Base-by-base conservation (phyloP, 2,329 filamentous ascomycete species). In the Coniochaeta sp. region DNA sequence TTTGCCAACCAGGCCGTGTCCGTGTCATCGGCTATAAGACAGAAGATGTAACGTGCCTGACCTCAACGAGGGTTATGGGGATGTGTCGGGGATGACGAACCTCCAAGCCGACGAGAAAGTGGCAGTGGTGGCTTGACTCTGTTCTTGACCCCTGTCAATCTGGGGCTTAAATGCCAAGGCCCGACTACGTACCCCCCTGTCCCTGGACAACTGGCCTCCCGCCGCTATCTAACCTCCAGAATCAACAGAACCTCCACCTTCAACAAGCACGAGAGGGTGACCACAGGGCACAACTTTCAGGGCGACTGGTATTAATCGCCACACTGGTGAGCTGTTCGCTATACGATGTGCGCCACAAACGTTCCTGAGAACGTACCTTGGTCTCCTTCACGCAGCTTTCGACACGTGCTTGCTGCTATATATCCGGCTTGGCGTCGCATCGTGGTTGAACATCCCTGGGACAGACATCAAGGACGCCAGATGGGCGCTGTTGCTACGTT, bases 151-250 rank as follows among this genome's bases (percentile, higher is more conserved):
- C 57, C 55, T 62, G 57, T 24, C 62, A 60, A 34, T 54, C 62
- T 57, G 32, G 56, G 62, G 61, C 50, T 62, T 63, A 61, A 57
- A 55, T 47, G 19, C 55, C 61, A 52, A 30, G 44, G 22, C 30
- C 57, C 57, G 60, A 58, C 56, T 61, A 34, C 55, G 26, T n/a
- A 44, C 54, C 7, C 50, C 61, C 58, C 59, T 22, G 55, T 34
- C 22, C 24, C 47, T 52, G 24, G 55, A 58, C 40, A 55, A 59
- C 61, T 57, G 57, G 56, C 62, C 56, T 57, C 36, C n/a, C n/a
- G n/a, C n/a, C n/a, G 42, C 30, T 19, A 36, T 55, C 44, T 42
- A 5, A 32, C n/a, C 58, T 34, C 55, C 38, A 58, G 36, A 36
- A 42, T 58, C 56, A 44, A 36, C 56, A 58, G 24, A 32, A 19